phyloP scores from a whole-genome alignment of 2,329 filamentous ascomycete genomes.

The Pyrenophora teres region DNA sequence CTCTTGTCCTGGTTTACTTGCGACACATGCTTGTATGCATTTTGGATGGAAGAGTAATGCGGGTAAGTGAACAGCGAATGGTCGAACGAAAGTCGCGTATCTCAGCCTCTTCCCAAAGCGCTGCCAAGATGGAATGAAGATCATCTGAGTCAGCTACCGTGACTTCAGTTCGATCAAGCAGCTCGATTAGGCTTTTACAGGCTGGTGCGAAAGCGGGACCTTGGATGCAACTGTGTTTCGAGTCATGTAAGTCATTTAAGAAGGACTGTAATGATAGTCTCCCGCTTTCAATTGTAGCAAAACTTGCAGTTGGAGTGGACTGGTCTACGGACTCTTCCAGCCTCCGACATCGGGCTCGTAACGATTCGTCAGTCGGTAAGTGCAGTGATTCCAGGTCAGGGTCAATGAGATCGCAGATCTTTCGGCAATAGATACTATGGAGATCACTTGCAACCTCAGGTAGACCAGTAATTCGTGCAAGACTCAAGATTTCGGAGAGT shows the following conservation, averaged over 20 bases:
- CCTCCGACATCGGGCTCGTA: conserved; percentile 17
- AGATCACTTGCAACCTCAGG: conserved; percentile 53
- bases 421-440: conserved; percentile 34
- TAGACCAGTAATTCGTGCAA: conserved; percentile 47
- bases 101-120: conserved; percentile 55
- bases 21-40: conserved; percentile 29
- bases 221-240: conserved; percentile 40
- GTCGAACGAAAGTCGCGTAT: conserved; percentile 54
- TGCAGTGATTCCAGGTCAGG: conserved; percentile 1
- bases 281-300: background rate
- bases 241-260: conserved; percentile 26
- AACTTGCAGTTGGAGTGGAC: background rate
- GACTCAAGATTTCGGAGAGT: conserved; percentile 41
- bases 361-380: conserved; percentile 25
- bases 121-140: conserved; percentile 33
- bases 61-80: conserved; percentile 46
- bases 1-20: background rate
- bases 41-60: conserved; percentile 44
- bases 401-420: conserved; percentile 27
- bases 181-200: conserved; percentile 27
- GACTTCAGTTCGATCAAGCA: conserved; percentile 25
- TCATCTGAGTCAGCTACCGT: conserved; percentile 14
- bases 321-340: conserved; percentile 7
- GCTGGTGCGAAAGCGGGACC: conserved; percentile 33
- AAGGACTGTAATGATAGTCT: conserved; percentile 28